Percentiles rank a stretch among this genome's conserved stretches.
Evolutionary conservation across 2,329 filamentous ascomycete species (phyloP).

Genomic region (Colletotrichum sp.): DNA sequence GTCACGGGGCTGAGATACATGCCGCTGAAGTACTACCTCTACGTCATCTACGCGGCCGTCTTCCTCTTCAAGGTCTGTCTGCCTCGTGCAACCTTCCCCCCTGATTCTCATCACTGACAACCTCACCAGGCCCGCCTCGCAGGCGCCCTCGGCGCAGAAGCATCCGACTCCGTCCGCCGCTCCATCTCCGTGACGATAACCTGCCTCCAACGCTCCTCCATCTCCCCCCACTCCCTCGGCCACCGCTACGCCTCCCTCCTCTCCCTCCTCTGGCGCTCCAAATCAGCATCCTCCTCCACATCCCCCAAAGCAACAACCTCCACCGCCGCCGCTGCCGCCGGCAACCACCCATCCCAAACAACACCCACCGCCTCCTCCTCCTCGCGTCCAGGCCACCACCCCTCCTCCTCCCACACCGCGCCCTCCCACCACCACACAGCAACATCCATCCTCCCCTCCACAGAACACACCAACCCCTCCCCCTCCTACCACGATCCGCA

Average conservation of each 20-base stretch:
- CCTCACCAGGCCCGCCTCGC: conserved; percentile 55
- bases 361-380: neutral
- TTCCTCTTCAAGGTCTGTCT: conserved; percentile 65
- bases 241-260: conserved; percentile 66
- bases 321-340: neutral
- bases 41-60: conserved; percentile 66
- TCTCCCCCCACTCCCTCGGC: conserved; percentile 63
- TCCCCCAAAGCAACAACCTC: neutral
- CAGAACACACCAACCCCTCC: neutral
- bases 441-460: neutral
- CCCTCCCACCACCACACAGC: neutral
- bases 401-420: neutral
- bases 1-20: conserved; percentile 65
- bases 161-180: conserved; percentile 59
- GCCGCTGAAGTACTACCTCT: conserved; percentile 68
- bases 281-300: conserved; percentile 5
- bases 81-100: no score
- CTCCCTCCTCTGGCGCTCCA: conserved; percentile 62
- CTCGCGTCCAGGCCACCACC: neutral
- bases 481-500: neutral
- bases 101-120: neutral
- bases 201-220: conserved; percentile 62
- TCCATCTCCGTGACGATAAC: conserved; percentile 64
- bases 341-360: neutral
- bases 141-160: conserved; percentile 60